Conservation (phyloP, 768 basidiomycete genomes). For the Pulveroboletus sp. region DNA sequence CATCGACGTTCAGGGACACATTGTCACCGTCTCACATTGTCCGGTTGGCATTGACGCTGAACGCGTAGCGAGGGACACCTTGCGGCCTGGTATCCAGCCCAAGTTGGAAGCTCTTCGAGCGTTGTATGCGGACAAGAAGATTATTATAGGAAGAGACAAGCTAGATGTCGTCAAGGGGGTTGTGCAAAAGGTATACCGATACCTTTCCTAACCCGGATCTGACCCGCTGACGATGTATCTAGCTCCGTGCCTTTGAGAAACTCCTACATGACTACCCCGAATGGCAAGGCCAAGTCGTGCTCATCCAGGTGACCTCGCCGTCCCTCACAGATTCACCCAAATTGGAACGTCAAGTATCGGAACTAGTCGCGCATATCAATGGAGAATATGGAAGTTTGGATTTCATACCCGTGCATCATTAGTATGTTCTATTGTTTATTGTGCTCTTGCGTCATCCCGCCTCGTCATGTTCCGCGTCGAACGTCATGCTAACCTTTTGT, state of each 20-base stretch:
- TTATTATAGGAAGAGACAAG: constrained; percentile 96
- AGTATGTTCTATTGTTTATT: constrained; percentile 52
- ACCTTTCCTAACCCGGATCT: neutral
- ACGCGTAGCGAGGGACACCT: constrained; percentile 81
- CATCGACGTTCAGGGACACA: constrained; percentile 87
- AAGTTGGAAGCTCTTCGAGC: constrained; percentile 81
- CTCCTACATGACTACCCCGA: constrained; percentile 91
- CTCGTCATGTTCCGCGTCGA: neutral
- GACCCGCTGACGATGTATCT: neutral
- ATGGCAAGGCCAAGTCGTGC: constrained; percentile 88
- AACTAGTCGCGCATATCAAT: constrained; percentile 93
- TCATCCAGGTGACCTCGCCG: constrained; percentile 86
- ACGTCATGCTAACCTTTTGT: neutral
- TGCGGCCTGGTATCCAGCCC: constrained; percentile 81
- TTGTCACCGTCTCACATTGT: constrained; percentile 82
- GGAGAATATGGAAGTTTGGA: constrained; percentile 92
- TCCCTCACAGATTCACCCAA: constrained; percentile 90
- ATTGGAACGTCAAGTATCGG: constrained; percentile 89
- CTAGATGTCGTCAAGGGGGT: constrained; percentile 98
- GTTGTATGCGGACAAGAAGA: constrained; percentile 95
- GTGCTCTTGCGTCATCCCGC: neutral
- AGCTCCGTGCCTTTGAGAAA: constrained; percentile 95
- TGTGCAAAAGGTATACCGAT: constrained; percentile 73
- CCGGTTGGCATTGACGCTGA: constrained; percentile 96
- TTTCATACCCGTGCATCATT: constrained; percentile 97